Conservation (phyloP, 2,329 filamentous ascomycete species). For the Aspergillus jensenii region DNA sequence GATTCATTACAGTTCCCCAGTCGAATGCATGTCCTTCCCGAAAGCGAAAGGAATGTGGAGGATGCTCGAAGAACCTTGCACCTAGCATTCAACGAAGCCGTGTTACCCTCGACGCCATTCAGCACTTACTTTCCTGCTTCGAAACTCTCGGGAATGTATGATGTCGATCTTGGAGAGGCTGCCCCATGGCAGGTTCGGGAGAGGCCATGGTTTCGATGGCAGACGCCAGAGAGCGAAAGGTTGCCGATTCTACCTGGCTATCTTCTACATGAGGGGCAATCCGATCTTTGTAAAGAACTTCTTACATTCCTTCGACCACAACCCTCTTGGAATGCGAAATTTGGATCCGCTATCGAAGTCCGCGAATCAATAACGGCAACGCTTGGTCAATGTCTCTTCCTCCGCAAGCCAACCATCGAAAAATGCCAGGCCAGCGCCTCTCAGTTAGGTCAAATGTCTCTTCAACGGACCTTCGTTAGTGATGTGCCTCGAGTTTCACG, state of each 20-base stretch:
- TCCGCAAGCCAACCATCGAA: conserved; percentile 23
- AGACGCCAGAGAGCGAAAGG: conserved; percentile 21
- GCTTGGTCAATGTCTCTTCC: conserved; percentile 41
- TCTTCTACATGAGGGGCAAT: conserved; percentile 32
- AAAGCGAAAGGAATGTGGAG: conserved; percentile 31
- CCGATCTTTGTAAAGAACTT: conserved; percentile 31
- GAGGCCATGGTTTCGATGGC: conserved; percentile 41
- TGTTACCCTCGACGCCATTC: conserved; percentile 26
- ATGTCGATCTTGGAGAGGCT: conserved; percentile 22
- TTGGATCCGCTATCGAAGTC: conserved; percentile 10
- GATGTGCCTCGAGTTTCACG: conserved; percentile 34
- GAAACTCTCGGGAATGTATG: conserved; percentile 26
- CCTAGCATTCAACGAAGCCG: conserved; percentile 26
- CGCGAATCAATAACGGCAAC: conserved; percentile 38
- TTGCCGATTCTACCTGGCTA: conserved; percentile 19
- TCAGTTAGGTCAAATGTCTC: conserved; percentile 30
- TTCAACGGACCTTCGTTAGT: conserved; percentile 32
- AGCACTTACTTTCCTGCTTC: conserved; percentile 36
- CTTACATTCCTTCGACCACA: conserved; percentile 29
- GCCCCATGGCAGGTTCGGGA: conserved; percentile 33
- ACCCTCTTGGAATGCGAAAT: neutral
- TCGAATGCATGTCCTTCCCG: conserved; percentile 35
- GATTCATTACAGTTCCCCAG: conserved; percentile 15
- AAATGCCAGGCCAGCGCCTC: conserved; percentile 26
- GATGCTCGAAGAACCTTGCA: conserved; percentile 36